phyloP scores from a whole-genome alignment of 768 basidiomycete genomes.

The Tephrocybe sp. region DNA sequence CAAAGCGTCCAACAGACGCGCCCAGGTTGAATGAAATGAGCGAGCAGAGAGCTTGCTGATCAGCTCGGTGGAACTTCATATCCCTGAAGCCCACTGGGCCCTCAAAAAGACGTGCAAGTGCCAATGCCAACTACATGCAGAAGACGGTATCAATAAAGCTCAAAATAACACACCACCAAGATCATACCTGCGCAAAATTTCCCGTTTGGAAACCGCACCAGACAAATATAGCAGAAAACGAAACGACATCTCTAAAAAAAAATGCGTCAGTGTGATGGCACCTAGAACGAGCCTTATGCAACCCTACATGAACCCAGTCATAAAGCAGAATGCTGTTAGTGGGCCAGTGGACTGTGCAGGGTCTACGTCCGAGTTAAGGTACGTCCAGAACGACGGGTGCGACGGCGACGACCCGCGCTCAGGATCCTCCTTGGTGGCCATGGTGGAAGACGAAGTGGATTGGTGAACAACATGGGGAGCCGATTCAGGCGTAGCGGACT shows the following conservation, averaged over 20 bases:
- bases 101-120: slow-evolving; percentile 78
- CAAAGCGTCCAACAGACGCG: slow-evolving; percentile 76
- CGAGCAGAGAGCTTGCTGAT: slow-evolving; percentile 83
- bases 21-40: slow-evolving; percentile 74
- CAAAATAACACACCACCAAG: slow-evolving; percentile 2
- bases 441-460: slow-evolving; percentile 1
- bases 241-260: slow-evolving; percentile 58
- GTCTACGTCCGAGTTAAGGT: slow-evolving; percentile 48
- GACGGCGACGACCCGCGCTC: slow-evolving; percentile 9
- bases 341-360: slow-evolving; percentile 48
- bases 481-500: not conserved
- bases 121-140: slow-evolving; percentile 61
- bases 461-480: not conserved
- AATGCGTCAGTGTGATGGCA: not conserved
- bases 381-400: slow-evolving; percentile 31
- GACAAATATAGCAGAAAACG: slow-evolving; percentile 76
- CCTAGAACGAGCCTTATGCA: not conserved
- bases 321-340: slow-evolving; percentile 67
- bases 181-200: slow-evolving; percentile 62
- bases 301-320: slow-evolving; percentile 76
- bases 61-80: slow-evolving; percentile 68
- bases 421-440: slow-evolving; percentile 11
- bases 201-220: slow-evolving; percentile 89
- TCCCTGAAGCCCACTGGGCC: slow-evolving; percentile 44
- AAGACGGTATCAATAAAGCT: not conserved